These are phyloP conservation scores for Malassezia globosa DNA, from an alignment of 1,284 basidiomycete genomes.

Conservation along the genomic window DNA sequence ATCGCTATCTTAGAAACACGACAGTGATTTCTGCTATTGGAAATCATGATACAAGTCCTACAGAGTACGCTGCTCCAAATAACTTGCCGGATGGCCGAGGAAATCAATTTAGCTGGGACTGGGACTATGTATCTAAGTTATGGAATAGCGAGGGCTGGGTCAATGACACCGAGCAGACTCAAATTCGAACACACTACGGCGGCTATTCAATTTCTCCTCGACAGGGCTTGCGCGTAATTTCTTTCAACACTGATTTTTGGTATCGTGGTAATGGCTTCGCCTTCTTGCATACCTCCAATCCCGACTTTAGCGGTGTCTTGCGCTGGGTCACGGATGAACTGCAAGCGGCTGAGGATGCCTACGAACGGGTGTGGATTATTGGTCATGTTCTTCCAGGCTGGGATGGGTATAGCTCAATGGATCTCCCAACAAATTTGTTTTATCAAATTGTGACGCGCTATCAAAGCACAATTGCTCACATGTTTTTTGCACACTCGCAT, in stretches of 20 bases:
- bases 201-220: constrained; percentile 61
- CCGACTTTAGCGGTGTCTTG: constrained; percentile 63
- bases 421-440: constrained; percentile 33
- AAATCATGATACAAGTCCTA: constrained; percentile 39
- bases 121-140: constrained; percentile 27
- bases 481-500: constrained; percentile 71
- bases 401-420: constrained; percentile 56
- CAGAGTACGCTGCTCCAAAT: constrained; percentile 27
- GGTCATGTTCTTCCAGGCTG: constrained; percentile 69
- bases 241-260: constrained; percentile 60
- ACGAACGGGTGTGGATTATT: constrained; percentile 58
- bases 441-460: constrained; percentile 62
- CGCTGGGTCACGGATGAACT: constrained; percentile 68
- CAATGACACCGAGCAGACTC: constrained; percentile 53
- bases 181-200: constrained; percentile 61
- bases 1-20: constrained; percentile 25
- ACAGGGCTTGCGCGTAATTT: constrained; percentile 62
- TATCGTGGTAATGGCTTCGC: constrained; percentile 56
- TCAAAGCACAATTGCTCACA: constrained; percentile 62
- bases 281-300: constrained; percentile 62
- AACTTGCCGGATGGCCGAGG: constrained; percentile 29
- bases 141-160: constrained; percentile 56
- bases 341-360: constrained; percentile 48
- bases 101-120: constrained; percentile 38
- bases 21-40: constrained; percentile 40